Base-by-base conservation (phyloP, 257 asterid genomes). In the Scutellaria minor region DNA sequence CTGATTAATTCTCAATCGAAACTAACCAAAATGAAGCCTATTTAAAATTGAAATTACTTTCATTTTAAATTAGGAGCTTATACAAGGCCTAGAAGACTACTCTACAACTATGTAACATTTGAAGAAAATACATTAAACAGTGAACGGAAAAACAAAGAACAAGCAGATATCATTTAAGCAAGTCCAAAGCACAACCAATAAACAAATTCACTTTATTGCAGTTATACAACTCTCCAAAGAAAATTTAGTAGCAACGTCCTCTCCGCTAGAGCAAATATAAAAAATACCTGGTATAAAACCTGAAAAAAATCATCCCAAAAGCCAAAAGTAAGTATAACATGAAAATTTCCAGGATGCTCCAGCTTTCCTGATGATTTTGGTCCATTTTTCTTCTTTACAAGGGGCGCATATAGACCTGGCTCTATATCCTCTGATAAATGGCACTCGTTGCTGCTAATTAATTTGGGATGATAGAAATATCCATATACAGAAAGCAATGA, bases 401-500 rank as follows among this genome's bases (percentile, higher is more conserved):
- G 85, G 69, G 94, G 90, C 67, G 52, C 55, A 37, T 79, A 75
- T 61, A 80, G 72, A 31, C 96, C 96, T 72, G 75, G 81, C 86
- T 89, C 98, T 51, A 31, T 65, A 77, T 89, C 96, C 78, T 66
- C 77, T 11, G 82, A 68, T 42, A 64, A 15, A 69, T 44, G 64
- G 57, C 59, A 66, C 70, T 69, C 70, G 42, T 13, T 60, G 73
- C 41, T 64, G 67, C 72, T 75, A 47, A 20, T 77, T 18, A 39
- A 64, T 75, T 70, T 84, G 72, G 22, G 57, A 45, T 70, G 62
- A 27, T 60, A 70, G 75, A 62, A 80, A 69, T 89, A 94, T 56
- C 99, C 99, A 66, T 86, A 83, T 44, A 91, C 69, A 44, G 99
- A 94, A 79, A 94, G 85, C 55, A 85, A 46, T 31, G 93, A 83